Evolutionary conservation across 2,329 filamentous ascomycete species (phyloP), one percentile per base, ranked within the genome.

Genomic region (Tolypocladium endophyticum): DNA sequence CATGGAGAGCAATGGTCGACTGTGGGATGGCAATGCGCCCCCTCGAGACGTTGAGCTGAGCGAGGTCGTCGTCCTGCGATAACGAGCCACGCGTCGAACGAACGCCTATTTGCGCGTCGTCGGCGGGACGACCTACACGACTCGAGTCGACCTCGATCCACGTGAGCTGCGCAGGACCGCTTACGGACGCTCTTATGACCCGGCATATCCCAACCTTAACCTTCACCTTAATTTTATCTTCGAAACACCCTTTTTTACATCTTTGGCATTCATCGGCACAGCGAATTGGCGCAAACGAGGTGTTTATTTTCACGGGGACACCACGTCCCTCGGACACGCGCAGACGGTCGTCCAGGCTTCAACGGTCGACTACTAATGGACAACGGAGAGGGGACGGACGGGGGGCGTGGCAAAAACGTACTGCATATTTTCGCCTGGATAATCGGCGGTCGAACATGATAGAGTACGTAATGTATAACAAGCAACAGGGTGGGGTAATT

Each of bases 21-120:
- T 71, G 52, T 79, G 76, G 75, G 74, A 74, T 25, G 71, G 68
- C 11, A 67, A 66, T 55, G 67, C 69, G 38, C 67, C 74, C 18
- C 71, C 70, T 30, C 69, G 73, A 63, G 75, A 79, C 59, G 74
- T 76, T 57, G 78, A 79, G 61, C 64, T 80, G 18, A 76, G 73
- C 61, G 78, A 80, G 59, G 76, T 80, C 33, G 75, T 77, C 35
- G 73, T 79, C 43, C 67, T 73, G 50, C 70, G 76, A 62, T 77
- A 69, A 70, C 63, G 30, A 59, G 55, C 23, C 20, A 5, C 30
- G 20, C 8, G 30, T 36, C 30, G 20, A 23, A 36, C 20, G 20
- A 54, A 33, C 50, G 30, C 30, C 20, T 7, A 33, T 14, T 12
- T 33, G 47, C 47, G 47, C 47, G 33, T 33, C 47, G 0, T 35